Evolutionary conservation across 1,284 basidiomycete species (phyloP).

Genomic region (Pterulicium gracile): DNA sequence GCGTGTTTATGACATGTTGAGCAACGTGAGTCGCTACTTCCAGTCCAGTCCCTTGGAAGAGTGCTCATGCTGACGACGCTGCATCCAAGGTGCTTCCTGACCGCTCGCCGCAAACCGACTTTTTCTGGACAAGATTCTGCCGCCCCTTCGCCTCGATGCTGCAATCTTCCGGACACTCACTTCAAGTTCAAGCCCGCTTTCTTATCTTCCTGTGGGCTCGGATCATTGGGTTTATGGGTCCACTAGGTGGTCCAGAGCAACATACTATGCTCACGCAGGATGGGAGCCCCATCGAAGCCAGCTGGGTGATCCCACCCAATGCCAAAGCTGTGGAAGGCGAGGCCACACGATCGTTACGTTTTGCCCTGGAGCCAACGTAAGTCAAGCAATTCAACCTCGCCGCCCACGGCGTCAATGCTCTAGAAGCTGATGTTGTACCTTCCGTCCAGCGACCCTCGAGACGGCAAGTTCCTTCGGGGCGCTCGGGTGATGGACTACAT

Average conservation of each 20-base stretch:
- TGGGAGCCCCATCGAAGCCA: neutral
- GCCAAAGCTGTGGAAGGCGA: neutral
- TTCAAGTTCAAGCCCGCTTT: neutral
- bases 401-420: neutral
- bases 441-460: neutral
- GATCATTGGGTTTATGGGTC: neutral
- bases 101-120: neutral
- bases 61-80: too few species aligned
- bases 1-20: neutral
- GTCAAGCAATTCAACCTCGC: neutral
- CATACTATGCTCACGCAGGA: neutral
- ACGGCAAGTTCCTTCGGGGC: conserved; percentile 14
- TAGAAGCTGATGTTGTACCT: neutral
- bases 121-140: neutral
- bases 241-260: neutral
- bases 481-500: conserved; percentile 17
- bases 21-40: neutral
- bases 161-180: neutral
- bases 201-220: neutral
- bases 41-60: neutral
- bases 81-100: too few species aligned
- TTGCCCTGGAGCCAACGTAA: neutral
- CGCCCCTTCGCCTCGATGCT: neutral
- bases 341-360: neutral
- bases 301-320: neutral